These are phyloP conservation scores for Aphanomyces euteiches DNA, from an alignment of 352 stramenopile species.

Conservation along the genomic window DNA sequence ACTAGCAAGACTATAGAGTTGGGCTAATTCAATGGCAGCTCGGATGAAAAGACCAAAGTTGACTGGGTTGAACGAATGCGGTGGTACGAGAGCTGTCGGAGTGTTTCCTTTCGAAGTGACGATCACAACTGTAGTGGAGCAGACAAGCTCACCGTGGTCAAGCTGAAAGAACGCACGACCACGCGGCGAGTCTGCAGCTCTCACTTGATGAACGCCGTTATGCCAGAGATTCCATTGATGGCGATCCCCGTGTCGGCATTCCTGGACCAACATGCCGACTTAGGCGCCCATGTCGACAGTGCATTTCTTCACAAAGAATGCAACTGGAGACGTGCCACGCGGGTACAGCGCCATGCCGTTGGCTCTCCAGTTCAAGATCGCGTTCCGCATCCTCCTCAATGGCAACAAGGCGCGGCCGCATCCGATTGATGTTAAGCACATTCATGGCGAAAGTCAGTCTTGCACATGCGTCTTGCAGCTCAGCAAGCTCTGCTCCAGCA, in stretches of 20 bases:
- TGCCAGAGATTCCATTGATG: not conserved
- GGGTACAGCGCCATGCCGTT: not conserved
- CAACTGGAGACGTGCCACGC: not conserved
- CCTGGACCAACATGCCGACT: not conserved
- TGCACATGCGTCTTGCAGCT: too few species aligned
- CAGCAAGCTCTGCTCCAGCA: too few species aligned
- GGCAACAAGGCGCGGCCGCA: not conserved
- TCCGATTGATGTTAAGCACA: not conserved
- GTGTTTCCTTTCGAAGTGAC: slow-evolving; percentile 14
- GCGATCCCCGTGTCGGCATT: not conserved
- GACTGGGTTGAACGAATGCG: not conserved
- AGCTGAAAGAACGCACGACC: not conserved
- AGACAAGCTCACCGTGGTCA: not conserved
- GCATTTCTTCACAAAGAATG: slow-evolving; percentile 1
- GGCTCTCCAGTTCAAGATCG: slow-evolving; percentile 1
- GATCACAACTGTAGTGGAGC: too few species aligned
- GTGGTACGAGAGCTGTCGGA: not conserved
- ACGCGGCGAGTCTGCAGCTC: slow-evolving; percentile 23
- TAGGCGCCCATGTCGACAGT: not conserved
- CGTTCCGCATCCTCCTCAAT: not conserved
- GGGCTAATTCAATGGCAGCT: too few species aligned
- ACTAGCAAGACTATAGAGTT: too few species aligned
- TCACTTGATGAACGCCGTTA: slow-evolving; percentile 12
- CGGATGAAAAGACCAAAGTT: too few species aligned
- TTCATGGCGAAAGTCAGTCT: too few species aligned